Evolutionary conservation across 2,329 filamentous ascomycete genomes (phyloP), one percentile per base, ranked within the genome.

Genomic region (Neofusicoccum umdonicola): DNA sequence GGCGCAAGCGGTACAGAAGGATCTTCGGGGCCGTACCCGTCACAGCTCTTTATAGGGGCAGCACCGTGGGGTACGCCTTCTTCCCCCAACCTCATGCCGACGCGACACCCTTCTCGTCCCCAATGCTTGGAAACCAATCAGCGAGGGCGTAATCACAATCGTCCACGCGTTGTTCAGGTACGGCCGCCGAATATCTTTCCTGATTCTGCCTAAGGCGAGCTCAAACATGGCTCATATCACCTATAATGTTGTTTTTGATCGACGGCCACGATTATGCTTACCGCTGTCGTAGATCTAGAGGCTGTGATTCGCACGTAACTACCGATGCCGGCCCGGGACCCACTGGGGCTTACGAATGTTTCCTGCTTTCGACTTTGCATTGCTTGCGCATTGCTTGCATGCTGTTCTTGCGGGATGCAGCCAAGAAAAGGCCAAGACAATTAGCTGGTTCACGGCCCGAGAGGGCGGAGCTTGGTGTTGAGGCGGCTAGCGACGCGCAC

Each of bases 331-430:
- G 4, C 3, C 54, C 54, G 54, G 27, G 56, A 47, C 42, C 56
- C 56, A 60, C 56, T 39, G 17, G 8, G 56, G 56, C 56, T 60
- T 60, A 60, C 42, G 56, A 60, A 45, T 60, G 56, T 60, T 60
- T 60, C 11, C 56, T 60, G 19, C 41, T 60, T 60, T 45, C 8
- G 56, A 47, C 7, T 9, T 34, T 27, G 56, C 31, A 27, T 35
- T 60, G 41, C 31, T 19, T 31, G 27, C 27, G 27, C 27, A 31
- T 31, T 31, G 27, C 27, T 19, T 13, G 17, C 9, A 31, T 41
- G 19, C 56, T 47, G 50, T 12, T 35, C 22, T 37, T 60, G 42
- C 56, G 42, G 35, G n/a, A 60, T 60, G 37, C 42, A 19, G 56
- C 56, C 56, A 60, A 58, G 54, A 45, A 45, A 42, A 4, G 8